Base-by-base conservation (phyloP, 2,329 filamentous ascomycete species). In the Alternaria dauci region DNA sequence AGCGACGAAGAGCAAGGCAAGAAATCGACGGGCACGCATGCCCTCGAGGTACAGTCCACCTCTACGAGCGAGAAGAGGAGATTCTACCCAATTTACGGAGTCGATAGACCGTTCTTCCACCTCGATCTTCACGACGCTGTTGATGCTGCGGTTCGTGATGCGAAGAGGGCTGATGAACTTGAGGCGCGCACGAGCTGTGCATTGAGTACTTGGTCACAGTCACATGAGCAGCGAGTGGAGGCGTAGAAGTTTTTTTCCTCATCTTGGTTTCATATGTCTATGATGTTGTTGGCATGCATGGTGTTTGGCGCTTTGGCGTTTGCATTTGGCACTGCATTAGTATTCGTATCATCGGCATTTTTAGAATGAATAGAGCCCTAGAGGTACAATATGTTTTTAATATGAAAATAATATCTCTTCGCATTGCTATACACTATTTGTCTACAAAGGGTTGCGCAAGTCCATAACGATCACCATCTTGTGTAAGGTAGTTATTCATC, bases 121-220 rank as follows among this genome's bases (percentile, higher is more conserved):
- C 55, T 73, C 1, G 73, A 76, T 53, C 52, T 76, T 8, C 60
- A 63, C n/a, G 72, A 73, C 44, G 73, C 73, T 8, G 73, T 76
- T 18, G 71, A 72, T 48, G 63, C 63, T 5, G 72, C 72, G 5
- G 69, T 73, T 2, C 50, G 66, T 23, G 67, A 73, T 58, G 70
- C 71, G 12, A 69, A 59, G 59, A 62, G 47, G 44, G 56, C 58
- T 20, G 67, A 71, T 42, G 41, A 61, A 16, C 36, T 50, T 9
- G 61, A 65, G n/a, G 34, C 18, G n/a, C 18, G 42, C 11, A 41
- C 36, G 12, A 52, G 28, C 12, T 46, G 41, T 52, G 20, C 23
- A 2, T 30, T 34, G 8, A 44, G n/a, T n/a, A 39, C 23, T 20
- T 55, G 25, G n/a, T 50, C 41, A 11, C 23, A 4, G 16, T 25